These are phyloP conservation scores for Dendrobium catenatum DNA, from an alignment of 106 monocot genomes.

Conservation along the genomic window DNA sequence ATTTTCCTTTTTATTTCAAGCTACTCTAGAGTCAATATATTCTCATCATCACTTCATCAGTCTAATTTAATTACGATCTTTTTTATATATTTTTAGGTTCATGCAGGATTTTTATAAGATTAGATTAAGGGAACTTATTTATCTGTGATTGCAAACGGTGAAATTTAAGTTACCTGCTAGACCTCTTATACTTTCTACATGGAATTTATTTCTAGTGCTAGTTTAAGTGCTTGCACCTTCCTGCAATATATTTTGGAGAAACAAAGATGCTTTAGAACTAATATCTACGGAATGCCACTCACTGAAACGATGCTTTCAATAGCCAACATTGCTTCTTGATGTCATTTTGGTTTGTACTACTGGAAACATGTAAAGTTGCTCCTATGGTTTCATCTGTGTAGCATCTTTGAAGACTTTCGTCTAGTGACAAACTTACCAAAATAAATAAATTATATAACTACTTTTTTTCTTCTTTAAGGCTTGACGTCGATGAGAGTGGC, in stretches of 20 bases:
- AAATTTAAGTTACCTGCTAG: background rate
- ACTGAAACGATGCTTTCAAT: background rate
- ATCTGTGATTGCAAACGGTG: background rate
- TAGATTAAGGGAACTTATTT: background rate
- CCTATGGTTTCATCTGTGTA: background rate
- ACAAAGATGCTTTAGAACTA: background rate
- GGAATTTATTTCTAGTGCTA: constrained; percentile 4
- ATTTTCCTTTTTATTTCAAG: background rate
- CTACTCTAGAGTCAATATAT: background rate
- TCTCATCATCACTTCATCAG: background rate
- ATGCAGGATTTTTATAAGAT: background rate
- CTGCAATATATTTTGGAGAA: background rate
- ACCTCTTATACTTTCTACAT: background rate
- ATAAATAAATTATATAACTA: background rate
- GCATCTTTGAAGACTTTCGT: background rate
- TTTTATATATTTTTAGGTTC: background rate
- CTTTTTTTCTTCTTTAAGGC: constrained; percentile 31
- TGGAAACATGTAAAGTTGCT: background rate
- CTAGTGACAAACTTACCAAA: background rate
- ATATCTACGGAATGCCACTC: background rate
- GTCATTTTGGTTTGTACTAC: background rate
- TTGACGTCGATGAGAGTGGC: constrained; percentile 82
- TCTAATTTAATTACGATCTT: background rate
- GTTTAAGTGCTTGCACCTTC: background rate
- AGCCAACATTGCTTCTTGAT: background rate